Conservation (phyloP, 2,329 filamentous ascomycete species). For the Botrytis hyacinthi region DNA sequence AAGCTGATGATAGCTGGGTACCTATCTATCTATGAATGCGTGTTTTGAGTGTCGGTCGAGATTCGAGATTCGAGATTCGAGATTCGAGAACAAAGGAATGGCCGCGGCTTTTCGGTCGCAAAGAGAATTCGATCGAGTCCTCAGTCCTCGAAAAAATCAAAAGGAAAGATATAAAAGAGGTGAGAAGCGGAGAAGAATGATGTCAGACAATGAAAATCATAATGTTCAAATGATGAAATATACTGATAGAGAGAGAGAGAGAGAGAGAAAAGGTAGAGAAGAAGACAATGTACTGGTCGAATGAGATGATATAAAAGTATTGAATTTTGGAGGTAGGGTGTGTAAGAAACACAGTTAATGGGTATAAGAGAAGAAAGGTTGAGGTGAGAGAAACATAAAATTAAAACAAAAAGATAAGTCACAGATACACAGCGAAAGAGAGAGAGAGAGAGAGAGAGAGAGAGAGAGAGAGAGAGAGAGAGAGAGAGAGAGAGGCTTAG, state of each 20-base stretch:
- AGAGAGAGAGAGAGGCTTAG: neutral
- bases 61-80: neutral
- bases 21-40: neutral
- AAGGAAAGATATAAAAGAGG: neutral
- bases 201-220: slow-evolving; percentile 15
- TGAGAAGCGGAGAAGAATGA: slow-evolving; percentile 12
- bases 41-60: neutral
- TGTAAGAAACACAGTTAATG: neutral
- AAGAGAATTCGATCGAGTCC: neutral
- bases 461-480: no score
- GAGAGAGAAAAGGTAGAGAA: neutral
- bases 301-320: neutral
- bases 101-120: slow-evolving; percentile 12
- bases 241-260: neutral
- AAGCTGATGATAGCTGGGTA: neutral
- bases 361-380: neutral
- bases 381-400: neutral
- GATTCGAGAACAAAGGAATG: slow-evolving; percentile 19
- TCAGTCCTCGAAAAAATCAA: neutral
- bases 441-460: neutral
- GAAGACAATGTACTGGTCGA: neutral
- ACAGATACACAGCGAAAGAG: neutral
- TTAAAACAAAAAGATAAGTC: neutral
- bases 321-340: no score
- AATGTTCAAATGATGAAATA: neutral